A percentile compares a stretch with the other conserved stretches of the same genome.
Conservation (phyloP, 345 rosid species). For the Atalantia buxifolia region DNA sequence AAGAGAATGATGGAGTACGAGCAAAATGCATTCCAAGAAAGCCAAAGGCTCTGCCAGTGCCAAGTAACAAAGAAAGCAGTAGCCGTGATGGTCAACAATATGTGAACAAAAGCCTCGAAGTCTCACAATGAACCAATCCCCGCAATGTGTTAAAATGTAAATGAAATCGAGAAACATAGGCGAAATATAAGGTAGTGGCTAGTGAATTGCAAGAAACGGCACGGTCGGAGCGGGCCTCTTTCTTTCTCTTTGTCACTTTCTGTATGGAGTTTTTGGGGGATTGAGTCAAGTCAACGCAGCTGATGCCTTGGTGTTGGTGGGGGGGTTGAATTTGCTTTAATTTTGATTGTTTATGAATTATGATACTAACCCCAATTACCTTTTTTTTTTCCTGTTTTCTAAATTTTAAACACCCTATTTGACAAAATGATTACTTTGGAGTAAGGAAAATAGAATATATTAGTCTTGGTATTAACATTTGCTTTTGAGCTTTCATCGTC, state of each 20-base stretch:
- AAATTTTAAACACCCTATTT: not conserved
- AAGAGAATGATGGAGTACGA: slow-evolving; percentile 20
- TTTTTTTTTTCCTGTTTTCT: no score
- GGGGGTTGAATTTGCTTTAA: not conserved
- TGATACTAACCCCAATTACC: not conserved
- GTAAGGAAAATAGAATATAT: not conserved
- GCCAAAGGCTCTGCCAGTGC: slow-evolving; percentile 1
- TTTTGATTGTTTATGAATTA: not conserved
- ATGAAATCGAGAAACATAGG: slow-evolving; percentile 3
- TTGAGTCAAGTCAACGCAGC: slow-evolving; percentile 19
- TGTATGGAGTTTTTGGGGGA: not conserved
- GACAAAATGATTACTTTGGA: slow-evolving; percentile 5
- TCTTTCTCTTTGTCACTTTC: not conserved
- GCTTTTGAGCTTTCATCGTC: not conserved
- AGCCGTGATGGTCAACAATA: not conserved
- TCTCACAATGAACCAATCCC: not conserved
- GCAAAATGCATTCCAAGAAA: slow-evolving; percentile 30
- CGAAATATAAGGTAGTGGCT: not conserved
- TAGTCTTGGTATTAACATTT: not conserved
- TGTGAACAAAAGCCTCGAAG: not conserved
- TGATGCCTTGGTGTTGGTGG: slow-evolving; percentile 3
- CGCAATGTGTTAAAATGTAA: not conserved
- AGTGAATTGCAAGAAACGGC: slow-evolving; percentile 5
- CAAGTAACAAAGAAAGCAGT: not conserved
- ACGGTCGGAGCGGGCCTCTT: not conserved